Evolutionary conservation across 495 filamentous ascomycete genomes (phyloP), one percentile per base, ranked within the genome.

Genomic region (Aspergillus incahuasiensis): DNA sequence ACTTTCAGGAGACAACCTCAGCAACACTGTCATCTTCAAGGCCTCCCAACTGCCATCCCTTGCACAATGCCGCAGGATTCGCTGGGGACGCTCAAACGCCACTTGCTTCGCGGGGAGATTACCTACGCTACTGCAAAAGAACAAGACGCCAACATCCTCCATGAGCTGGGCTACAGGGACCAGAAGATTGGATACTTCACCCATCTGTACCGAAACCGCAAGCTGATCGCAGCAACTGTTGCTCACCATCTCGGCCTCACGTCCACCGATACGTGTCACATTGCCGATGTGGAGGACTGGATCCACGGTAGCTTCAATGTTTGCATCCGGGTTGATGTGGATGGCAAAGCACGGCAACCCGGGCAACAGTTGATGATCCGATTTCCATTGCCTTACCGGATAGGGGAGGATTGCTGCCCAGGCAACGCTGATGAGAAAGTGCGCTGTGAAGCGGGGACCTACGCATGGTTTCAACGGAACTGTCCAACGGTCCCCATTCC

Each of bases 81-180:
- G n/a, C n/a, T n/a, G n/a, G n/a, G n/a, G n/a, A n/a, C n/a, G n/a
- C n/a, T n/a, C n/a, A n/a, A n/a, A 35, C 40, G 40, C 9, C 12
- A 19, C 6, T 16, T 43, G 16, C 40, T 43, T 19, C 40, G 9
- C 19, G 12, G 40, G 5, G 40, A 43, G 16, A 43, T 43, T 18
- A 43, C 40, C 12, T 43, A 43, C 9, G n/a, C 40, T 18, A 2
- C 4, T 3, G 40, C 40, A 43, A 18, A n/a, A 11, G 9, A 43
- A 16, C 2, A 5, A 73, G 79, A n/a, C 84, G 86, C 49, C 79
- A 82, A 11, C 28, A 58, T 16, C 69, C 74, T 7, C 74, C 63
- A 13, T 12, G 9, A 20, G 12, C 24, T 54, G 39, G 40, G 51
- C 1, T 45, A 54, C 11, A 6, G 5, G 18, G 12, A 45, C 1